Evolutionary conservation across 176 grass and related monocot species (phyloP).

Genomic region (Lolium rigidum): DNA sequence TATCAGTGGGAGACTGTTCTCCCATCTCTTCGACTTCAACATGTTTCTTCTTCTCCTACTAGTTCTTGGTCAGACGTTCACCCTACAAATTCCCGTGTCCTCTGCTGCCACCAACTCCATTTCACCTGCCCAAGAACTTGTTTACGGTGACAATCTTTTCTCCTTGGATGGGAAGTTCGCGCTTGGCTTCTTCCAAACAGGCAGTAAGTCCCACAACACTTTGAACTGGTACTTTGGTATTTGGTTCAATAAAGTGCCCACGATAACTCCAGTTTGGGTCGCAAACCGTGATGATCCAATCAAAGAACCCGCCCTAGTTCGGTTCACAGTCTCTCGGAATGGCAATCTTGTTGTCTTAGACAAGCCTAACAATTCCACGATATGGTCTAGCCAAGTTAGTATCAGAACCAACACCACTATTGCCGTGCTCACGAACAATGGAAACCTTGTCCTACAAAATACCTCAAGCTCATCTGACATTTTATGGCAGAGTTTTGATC

Average conservation of each 20-base stretch:
- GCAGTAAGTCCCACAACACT: not conserved
- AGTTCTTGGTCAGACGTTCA: not conserved
- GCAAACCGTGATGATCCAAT: slow-evolving; percentile 22
- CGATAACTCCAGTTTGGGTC: not conserved
- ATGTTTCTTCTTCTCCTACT: not conserved
- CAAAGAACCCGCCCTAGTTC: not conserved
- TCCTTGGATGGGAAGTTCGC: slow-evolving; percentile 17
- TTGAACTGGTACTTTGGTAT: slow-evolving; percentile 37
- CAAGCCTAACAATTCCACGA: not conserved
- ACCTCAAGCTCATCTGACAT: not conserved
- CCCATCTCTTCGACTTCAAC: not conserved
- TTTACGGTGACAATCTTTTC: not conserved
- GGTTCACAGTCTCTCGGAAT: slow-evolving; percentile 8
- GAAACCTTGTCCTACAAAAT: slow-evolving; percentile 42
- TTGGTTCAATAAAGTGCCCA: slow-evolving; percentile 35
- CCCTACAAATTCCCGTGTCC: not conserved
- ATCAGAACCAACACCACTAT: not conserved
- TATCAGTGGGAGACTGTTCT: slow-evolving; percentile 4
- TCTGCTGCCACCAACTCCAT: not conserved
- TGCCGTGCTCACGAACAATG: slow-evolving; percentile 3
- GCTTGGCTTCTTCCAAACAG: slow-evolving; percentile 21
- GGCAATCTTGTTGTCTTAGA: slow-evolving; percentile 15
- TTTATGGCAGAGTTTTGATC: slow-evolving; percentile 53
- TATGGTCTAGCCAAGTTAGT: slow-evolving; percentile 28
- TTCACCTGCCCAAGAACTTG: slow-evolving; percentile 15